These are phyloP conservation scores for Sporobolomyces phaffii DNA, from an alignment of 768 basidiomycete species.

Conservation along the genomic window DNA sequence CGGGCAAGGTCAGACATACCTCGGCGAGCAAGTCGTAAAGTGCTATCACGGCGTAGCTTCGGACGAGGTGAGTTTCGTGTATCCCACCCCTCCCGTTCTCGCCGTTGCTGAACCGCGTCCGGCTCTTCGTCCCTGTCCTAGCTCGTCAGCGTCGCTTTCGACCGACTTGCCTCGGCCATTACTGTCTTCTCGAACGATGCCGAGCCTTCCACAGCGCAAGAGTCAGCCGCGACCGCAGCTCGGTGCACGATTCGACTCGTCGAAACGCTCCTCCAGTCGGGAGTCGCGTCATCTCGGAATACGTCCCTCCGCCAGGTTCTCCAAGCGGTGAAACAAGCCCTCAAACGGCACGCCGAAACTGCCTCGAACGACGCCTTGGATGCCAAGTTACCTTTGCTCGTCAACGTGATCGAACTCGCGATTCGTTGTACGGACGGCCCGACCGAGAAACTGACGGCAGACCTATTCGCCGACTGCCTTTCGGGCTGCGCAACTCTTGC, in stretches of 20 bases:
- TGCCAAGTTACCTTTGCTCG: background rate
- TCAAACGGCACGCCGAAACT: background rate
- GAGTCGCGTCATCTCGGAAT: background rate
- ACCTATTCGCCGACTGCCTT: constrained; percentile 23
- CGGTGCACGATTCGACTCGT: constrained; percentile 31
- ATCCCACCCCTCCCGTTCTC: no score
- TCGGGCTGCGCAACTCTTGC: constrained; percentile 2
- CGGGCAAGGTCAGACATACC: constrained; percentile 32
- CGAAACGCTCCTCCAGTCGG: constrained; percentile 26
- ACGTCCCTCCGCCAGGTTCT: constrained; percentile 14
- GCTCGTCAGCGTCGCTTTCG: constrained; percentile 39
- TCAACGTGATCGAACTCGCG: constrained; percentile 13
- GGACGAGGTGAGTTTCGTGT: constrained; percentile 28
- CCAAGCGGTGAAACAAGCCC: constrained; percentile 5
- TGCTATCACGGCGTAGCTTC: constrained; percentile 37
- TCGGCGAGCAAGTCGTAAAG: constrained; percentile 36
- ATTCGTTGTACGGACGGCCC: constrained; percentile 16
- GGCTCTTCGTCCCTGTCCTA: no score
- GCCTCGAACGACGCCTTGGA: background rate
- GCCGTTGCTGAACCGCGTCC: no score
- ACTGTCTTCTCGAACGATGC: background rate
- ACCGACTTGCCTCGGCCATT: constrained; percentile 20
- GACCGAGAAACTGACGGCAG: constrained; percentile 3
- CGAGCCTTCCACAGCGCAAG: background rate
- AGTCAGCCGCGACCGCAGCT: constrained; percentile 7